Evolutionary conservation across 306 rosid species (phyloP).

Genomic region (Trifolium repens): DNA sequence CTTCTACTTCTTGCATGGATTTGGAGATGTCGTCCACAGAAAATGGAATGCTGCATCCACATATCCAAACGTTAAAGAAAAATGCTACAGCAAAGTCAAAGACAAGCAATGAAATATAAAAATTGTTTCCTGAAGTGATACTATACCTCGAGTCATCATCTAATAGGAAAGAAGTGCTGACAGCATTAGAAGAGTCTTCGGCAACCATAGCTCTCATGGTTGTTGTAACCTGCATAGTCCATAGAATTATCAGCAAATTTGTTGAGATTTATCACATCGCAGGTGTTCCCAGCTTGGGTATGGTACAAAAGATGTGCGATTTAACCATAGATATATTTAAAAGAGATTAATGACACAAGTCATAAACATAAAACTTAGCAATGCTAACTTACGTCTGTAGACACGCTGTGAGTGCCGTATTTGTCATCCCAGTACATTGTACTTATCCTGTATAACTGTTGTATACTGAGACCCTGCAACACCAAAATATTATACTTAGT

Average conservation of each 20-base stretch:
- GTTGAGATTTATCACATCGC: conserved; percentile 10
- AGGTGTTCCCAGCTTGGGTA: conserved; percentile 20
- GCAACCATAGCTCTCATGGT: conserved; percentile 94
- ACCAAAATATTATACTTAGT: conserved; percentile 26
- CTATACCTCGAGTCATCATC: conserved; percentile 96
- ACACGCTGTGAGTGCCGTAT: conserved; percentile 97
- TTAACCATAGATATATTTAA: conserved; percentile 24
- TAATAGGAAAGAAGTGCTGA: conserved; percentile 94
- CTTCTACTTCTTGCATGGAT: conserved; percentile 91
- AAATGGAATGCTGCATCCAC: conserved; percentile 86
- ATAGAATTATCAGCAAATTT: conserved; percentile 16
- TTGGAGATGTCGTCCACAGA: conserved; percentile 97
- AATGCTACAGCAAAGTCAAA: neutral
- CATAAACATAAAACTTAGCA: conserved; percentile 23
- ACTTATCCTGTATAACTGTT: conserved; percentile 96
- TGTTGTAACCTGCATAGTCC: conserved; percentile 72
- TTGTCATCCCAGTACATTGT: conserved; percentile 99
- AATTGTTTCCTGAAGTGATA: conserved; percentile 26
- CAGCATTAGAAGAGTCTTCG: conserved; percentile 89
- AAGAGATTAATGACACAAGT: conserved; percentile 15
- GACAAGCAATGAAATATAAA: neutral
- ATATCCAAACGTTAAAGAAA: conserved; percentile 35
- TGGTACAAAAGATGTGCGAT: conserved; percentile 20
- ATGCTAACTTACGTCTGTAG: conserved; percentile 79
- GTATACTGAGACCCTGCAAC: conserved; percentile 94